A percentile compares a stretch with the other conserved stretches of the same genome.
These are phyloP conservation scores for Exutisphaerella laricina DNA, from an alignment of 2,329 filamentous ascomycete species.

Conservation along the genomic window DNA sequence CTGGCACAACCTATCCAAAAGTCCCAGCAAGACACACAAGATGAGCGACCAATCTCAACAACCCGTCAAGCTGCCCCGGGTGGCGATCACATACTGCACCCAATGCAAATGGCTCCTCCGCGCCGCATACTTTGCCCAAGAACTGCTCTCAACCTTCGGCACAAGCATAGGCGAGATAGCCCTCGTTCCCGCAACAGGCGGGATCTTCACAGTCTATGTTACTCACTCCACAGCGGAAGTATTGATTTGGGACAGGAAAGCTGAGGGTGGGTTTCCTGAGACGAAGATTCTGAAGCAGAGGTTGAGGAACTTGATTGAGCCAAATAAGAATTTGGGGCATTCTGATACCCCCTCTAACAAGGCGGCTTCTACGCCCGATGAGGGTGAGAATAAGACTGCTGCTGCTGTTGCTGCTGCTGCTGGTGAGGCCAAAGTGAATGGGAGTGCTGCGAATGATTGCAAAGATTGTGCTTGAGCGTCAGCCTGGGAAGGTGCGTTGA, in stretches of 20 bases:
- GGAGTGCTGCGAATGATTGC: neutral
- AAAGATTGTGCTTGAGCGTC: slow-evolving; percentile 10
- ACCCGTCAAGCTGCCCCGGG: slow-evolving; percentile 6
- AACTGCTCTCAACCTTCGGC: slow-evolving; percentile 88
- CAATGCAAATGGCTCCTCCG: slow-evolving; percentile 30
- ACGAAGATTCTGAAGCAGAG: slow-evolving; percentile 84
- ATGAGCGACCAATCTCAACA: neutral
- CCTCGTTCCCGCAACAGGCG: slow-evolving; percentile 77
- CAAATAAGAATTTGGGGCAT: slow-evolving; percentile 71
- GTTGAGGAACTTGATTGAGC: slow-evolving; percentile 77
- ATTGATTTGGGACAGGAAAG: slow-evolving; percentile 80
- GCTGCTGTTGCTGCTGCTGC: too few species aligned
- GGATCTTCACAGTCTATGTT: slow-evolving; percentile 72
- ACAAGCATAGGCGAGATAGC: slow-evolving; percentile 80
- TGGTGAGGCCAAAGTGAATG: too few species aligned
- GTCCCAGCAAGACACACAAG: too few species aligned
- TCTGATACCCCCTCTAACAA: slow-evolving; percentile 39
- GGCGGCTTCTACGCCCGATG: neutral
- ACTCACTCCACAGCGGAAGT: slow-evolving; percentile 42
- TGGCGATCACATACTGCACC: slow-evolving; percentile 9
- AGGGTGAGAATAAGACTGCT: too few species aligned
- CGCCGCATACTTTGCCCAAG: slow-evolving; percentile 72
- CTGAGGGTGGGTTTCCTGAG: slow-evolving; percentile 86
- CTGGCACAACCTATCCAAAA: too few species aligned
- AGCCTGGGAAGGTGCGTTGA: too few species aligned